Conservation (phyloP, 129 eudicot genomes). For the Escallonia herrerae region DNA sequence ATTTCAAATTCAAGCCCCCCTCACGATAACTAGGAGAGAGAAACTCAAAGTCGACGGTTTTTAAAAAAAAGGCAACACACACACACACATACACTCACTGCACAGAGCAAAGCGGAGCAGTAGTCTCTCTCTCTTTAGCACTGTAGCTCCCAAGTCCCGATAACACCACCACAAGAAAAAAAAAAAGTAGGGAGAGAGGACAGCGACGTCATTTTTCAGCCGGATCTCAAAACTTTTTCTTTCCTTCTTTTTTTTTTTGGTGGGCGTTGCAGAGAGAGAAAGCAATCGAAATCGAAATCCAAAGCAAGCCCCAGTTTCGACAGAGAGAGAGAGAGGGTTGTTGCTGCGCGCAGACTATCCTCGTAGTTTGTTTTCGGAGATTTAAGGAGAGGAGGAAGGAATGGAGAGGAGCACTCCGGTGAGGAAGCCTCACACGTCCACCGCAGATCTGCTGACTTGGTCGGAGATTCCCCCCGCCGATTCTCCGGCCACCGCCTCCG, state of each 20-base stretch:
- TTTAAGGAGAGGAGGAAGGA: neutral
- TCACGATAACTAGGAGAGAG: neutral
- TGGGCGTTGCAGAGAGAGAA: too few species aligned
- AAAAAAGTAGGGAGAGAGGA: neutral
- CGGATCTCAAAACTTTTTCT: neutral
- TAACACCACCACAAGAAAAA: neutral
- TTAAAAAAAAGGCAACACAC: neutral
- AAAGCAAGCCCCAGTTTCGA: neutral
- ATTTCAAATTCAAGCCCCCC: slow-evolving; percentile 19
- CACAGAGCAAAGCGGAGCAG: too few species aligned
- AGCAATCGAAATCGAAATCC: too few species aligned
- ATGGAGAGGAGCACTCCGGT: slow-evolving; percentile 80
- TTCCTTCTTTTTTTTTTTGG: too few species aligned
- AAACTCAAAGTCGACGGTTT: neutral
- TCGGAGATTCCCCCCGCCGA: slow-evolving; percentile 66
- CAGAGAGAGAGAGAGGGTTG: neutral
- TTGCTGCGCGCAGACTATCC: neutral
- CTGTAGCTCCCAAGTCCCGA: neutral
- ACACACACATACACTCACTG: too few species aligned
- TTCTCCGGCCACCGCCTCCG: slow-evolving; percentile 33
- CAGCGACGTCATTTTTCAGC: neutral
- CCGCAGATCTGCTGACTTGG: slow-evolving; percentile 98
- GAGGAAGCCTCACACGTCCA: slow-evolving; percentile 85
- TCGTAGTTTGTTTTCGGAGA: neutral
- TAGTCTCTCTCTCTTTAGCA: too few species aligned